Percentiles rank a stretch among this genome's conserved stretches.
Evolutionary conservation across 2,329 filamentous ascomycete species (phyloP).

Genomic region (Claviceps sp.): DNA sequence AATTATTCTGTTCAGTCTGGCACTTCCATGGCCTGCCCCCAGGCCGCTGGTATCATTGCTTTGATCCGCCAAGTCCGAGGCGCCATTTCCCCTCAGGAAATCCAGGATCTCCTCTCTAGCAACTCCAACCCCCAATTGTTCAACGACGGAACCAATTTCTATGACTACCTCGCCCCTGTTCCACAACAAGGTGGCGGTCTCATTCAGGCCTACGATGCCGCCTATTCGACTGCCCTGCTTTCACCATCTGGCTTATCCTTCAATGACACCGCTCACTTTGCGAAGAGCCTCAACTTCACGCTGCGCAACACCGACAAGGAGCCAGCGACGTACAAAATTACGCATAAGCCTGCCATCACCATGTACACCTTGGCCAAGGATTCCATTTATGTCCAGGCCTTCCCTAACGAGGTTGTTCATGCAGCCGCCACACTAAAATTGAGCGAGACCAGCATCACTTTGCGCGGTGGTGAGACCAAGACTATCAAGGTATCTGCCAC

Average conservation of each 20-base stretch:
- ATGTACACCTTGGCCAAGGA: constrained; percentile 33
- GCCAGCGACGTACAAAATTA: constrained; percentile 37
- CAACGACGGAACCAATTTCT: constrained; percentile 27
- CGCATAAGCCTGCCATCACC: constrained; percentile 35
- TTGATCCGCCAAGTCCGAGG: constrained; percentile 38
- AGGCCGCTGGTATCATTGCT: constrained; percentile 40
- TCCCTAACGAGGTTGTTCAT: constrained; percentile 30
- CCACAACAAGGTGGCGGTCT: constrained; percentile 48
- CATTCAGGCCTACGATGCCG: constrained; percentile 46
- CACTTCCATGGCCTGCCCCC: constrained; percentile 48
- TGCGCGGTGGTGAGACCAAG: constrained; percentile 2
- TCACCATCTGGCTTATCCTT: constrained; percentile 44
- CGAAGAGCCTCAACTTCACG: constrained; percentile 34
- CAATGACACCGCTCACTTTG: constrained; percentile 49
- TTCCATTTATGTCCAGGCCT: constrained; percentile 23
- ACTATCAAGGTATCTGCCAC: constrained; percentile 4
- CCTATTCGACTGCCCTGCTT: constrained; percentile 38
- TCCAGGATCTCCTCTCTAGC: constrained; percentile 36
- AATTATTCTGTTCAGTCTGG: constrained; percentile 40
- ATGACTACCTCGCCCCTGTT: constrained; percentile 35
- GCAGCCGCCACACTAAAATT: constrained; percentile 22
- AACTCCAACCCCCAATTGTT: constrained; percentile 35
- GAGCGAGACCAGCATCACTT: constrained; percentile 3
- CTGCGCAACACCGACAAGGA: constrained; percentile 39
- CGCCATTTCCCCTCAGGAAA: constrained; percentile 32